Conservation (phyloP, 768 basidiomycete species). For the Ramaria sp. region DNA sequence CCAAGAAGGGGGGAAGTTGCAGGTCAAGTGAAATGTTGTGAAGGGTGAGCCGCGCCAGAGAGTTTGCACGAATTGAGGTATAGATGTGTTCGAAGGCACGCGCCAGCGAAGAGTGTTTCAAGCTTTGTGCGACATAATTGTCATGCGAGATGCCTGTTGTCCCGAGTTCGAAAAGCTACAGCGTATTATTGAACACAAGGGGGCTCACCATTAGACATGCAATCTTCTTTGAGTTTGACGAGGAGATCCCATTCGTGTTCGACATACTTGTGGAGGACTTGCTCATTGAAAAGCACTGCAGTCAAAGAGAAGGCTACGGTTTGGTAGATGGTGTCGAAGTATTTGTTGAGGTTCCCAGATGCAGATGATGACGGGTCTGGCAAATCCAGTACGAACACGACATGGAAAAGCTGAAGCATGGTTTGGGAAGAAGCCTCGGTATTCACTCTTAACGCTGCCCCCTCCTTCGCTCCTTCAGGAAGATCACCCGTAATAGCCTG, state of each 20-base stretch:
- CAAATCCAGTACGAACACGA: slow-evolving; percentile 78
- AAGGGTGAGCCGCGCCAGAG: slow-evolving; percentile 70
- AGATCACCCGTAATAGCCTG: slow-evolving; percentile 19
- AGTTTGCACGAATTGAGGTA: slow-evolving; percentile 63
- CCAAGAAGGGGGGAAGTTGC: slow-evolving; percentile 76
- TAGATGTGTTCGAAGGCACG: slow-evolving; percentile 72
- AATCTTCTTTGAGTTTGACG: slow-evolving; percentile 59
- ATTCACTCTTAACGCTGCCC: slow-evolving; percentile 12
- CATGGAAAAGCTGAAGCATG: slow-evolving; percentile 62
- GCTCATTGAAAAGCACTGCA: slow-evolving; percentile 87
- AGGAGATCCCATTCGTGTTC: slow-evolving; percentile 70
- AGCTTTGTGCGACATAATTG: slow-evolving; percentile 44
- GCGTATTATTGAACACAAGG: slow-evolving; percentile 6
- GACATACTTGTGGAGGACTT: slow-evolving; percentile 79
- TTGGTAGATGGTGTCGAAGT: slow-evolving; percentile 81
- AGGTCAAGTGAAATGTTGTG: slow-evolving; percentile 74
- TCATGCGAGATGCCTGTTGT: slow-evolving; percentile 47
- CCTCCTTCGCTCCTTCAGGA: slow-evolving; percentile 19
- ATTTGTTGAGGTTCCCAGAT: slow-evolving; percentile 64
- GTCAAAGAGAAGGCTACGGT: slow-evolving; percentile 85
- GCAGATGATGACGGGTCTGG: slow-evolving; percentile 85
- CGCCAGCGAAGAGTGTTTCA: slow-evolving; percentile 61
- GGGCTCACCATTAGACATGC: slow-evolving; percentile 46
- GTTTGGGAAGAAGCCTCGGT: slow-evolving; percentile 8
- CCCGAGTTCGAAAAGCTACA: not conserved